Percentiles rank a stretch among this genome's conserved stretches.
These are phyloP conservation scores for Isatis tinctoria DNA, from an alignment of 345 rosid species.

Conservation along the genomic window DNA sequence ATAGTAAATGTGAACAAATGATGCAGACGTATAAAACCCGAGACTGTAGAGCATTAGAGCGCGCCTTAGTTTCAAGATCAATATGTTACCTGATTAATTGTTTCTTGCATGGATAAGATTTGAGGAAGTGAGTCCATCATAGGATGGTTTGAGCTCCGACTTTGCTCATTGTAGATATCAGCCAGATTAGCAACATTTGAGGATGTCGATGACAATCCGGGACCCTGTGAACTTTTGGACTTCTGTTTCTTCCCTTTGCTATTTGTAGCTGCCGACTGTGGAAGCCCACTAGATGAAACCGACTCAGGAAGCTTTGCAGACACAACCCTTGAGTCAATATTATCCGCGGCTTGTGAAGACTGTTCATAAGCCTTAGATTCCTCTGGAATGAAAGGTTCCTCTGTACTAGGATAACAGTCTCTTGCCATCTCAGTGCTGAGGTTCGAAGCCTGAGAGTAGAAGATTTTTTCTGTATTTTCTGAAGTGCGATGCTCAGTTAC, in stretches of 20 bases:
- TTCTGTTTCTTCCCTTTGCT: slow-evolving; percentile 61
- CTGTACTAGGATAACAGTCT: slow-evolving; percentile 43
- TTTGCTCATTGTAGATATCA: slow-evolving; percentile 46
- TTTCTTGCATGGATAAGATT: slow-evolving; percentile 55
- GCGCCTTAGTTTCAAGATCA: neutral
- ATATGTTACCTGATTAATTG: slow-evolving; percentile 68
- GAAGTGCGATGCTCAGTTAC: slow-evolving; percentile 37
- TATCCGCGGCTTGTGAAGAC: slow-evolving; percentile 38
- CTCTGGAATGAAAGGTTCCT: slow-evolving; percentile 39
- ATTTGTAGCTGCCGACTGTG: slow-evolving; percentile 41
- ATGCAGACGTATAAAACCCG: neutral
- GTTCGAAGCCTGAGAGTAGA: slow-evolving; percentile 68
- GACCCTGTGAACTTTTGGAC: slow-evolving; percentile 49
- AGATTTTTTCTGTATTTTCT: slow-evolving; percentile 47
- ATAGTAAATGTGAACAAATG: neutral
- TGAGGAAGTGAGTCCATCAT: slow-evolving; percentile 47
- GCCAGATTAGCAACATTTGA: slow-evolving; percentile 52
- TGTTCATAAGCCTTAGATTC: slow-evolving; percentile 36
- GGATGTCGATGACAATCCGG: slow-evolving; percentile 48
- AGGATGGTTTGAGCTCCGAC: slow-evolving; percentile 36
- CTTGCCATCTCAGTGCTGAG: slow-evolving; percentile 57
- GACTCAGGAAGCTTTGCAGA: slow-evolving; percentile 46
- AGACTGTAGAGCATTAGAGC: neutral
- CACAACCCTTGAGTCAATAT: slow-evolving; percentile 39
- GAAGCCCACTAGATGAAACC: slow-evolving; percentile 28